Evolutionary conservation across 805 yeast species (phyloP), one percentile per base, ranked within the genome.

Genomic region (Candida sphagnicola): DNA sequence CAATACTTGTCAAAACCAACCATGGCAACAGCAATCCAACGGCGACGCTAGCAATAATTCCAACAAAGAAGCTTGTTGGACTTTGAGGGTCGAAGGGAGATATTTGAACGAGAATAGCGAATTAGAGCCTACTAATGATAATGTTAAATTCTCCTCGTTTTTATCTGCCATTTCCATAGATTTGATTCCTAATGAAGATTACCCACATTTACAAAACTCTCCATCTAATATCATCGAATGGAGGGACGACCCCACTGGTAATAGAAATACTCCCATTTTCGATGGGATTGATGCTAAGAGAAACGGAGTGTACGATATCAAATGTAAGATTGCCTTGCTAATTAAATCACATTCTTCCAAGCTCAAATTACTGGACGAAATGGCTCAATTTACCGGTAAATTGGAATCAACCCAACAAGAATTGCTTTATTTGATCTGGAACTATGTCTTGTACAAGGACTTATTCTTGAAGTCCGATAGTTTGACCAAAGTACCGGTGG

Each of bases 221-320:
- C 59, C 53, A 31, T 54, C 59, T 35, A 65, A 73, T 51, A 62
- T 84, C 11, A 78, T 91, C 31, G 97, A 93, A 60, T 93, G 99
- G 99, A 90, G 89, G 59, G 90, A 83, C 48, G 83, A 80, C 42
- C 47, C 61, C 10, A 59, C 56, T 24, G 45, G 52, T 14, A 44
- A 45, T 17, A 31, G 39, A 24, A 37, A 37, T 21, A 38, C 47
- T 2, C 34, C 31, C 16, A 37, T 28, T 23, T 91, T 91, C 57
- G 98, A 93, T 59, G 97, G 95, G 1, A 63, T 93, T 40, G 97
- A 90, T 55, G 77, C 93, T 40, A 84, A 84, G 53, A 78, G 99
- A 51, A 67, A 74, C 13, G 98, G 98, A 2, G 53, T 65, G 8
- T 65, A 57, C 46, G 60, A 62, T 43, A 51, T 90, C 35, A 71